These are phyloP conservation scores for Delonix regia DNA, from an alignment of 306 rosid species.

Conservation along the genomic window DNA sequence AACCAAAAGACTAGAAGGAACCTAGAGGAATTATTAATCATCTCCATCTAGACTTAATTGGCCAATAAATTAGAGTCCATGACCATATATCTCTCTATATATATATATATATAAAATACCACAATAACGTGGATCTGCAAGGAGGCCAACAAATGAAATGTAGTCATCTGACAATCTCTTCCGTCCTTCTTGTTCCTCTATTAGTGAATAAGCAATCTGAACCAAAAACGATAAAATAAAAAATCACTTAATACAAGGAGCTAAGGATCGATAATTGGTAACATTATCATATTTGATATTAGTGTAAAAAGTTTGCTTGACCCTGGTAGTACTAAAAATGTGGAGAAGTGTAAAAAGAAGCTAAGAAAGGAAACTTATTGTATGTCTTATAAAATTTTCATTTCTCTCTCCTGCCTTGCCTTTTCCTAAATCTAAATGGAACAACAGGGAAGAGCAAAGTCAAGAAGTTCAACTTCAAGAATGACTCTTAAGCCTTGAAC, in stretches of 20 bases:
- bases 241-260: conserved; percentile 18
- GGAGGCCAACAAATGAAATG: conserved; percentile 94
- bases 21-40: conserved; percentile 31
- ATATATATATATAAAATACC: no score
- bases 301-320: neutral
- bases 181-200: conserved; percentile 97
- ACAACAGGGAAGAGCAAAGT: neutral
- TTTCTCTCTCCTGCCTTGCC: conserved; percentile 29
- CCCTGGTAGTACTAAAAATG: neutral
- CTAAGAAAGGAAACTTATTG: conserved; percentile 3
- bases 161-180: conserved; percentile 60
- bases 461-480: conserved; percentile 33
- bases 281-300: neutral
- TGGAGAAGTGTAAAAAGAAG: conserved; percentile 9
- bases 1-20: conserved; percentile 38
- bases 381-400: conserved; percentile 14
- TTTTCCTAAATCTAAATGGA: conserved; percentile 30
- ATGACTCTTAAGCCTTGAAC: neutral
- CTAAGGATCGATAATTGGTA: conserved; percentile 13
- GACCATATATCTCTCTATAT: no score
- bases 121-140: conserved; percentile 96
- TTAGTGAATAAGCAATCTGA: conserved; percentile 88
- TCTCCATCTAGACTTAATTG: conserved; percentile 28
- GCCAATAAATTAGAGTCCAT: conserved; percentile 26
- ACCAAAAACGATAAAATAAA: conserved; percentile 30